Evolutionary conservation across 306 rosid genomes (phyloP), one percentile per base, ranked within the genome.

Genomic region (Trifolium dubium): DNA sequence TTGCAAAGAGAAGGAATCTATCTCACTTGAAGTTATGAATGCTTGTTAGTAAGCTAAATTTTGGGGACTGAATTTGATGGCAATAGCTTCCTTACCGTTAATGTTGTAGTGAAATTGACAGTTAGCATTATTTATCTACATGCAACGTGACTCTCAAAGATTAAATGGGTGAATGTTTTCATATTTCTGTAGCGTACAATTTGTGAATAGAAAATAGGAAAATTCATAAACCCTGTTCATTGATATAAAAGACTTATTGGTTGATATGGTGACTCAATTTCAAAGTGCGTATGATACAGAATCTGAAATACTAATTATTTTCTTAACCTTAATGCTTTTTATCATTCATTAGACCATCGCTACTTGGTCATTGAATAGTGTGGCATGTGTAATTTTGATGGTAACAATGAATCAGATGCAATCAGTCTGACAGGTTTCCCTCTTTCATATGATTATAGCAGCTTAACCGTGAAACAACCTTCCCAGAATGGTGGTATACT

Each of bases 401-500:
- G 67, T 49, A 44, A 53, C 8, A 37, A 67, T 65, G 71, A 72
- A 56, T 43, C 49, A 40, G 64, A 23, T 73, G 54, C 67, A 34
- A 28, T 39, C 28, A 39, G 3, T 32, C 77, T 84, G 51, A 73
- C 72, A 18, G 68, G 41, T 79, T 78, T 80, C 77, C 69, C 32
- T 64, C 23, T 49, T 67, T 77, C 59, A 43, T 81, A 63, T 51
- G 66, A 71, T 80, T 62, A 43, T 12, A 72, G 80, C 84, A 86
- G 90, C 63, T 53, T 66, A 67, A 76, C 76, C 12, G 50, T 35
- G 74, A 84, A 85, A 77, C 81, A 73, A 67, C 68, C 81, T 67
- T 77, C 90, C 71, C 77, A 80, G 76, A 86, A 67, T 73, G 85
- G 84, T 46, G 80, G 92, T 86, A 77, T 94, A 74, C 77, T 89